phyloP scores from a whole-genome alignment of 257 asterid genomes.

The Rhazya stricta region DNA sequence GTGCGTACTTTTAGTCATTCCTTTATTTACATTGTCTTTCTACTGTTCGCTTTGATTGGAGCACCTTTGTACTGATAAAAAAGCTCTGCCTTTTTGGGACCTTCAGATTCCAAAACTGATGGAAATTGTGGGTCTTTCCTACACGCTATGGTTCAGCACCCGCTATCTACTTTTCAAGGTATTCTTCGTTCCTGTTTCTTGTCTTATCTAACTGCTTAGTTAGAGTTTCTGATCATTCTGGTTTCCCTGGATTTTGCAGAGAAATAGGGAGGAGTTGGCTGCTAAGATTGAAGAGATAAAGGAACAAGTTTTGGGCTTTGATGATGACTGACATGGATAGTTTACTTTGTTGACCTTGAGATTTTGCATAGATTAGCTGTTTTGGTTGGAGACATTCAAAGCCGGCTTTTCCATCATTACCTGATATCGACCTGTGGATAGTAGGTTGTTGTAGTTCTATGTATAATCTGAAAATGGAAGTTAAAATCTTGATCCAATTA shows the following conservation, averaged over 20 bases:
- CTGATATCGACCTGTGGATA: conserved; percentile 9
- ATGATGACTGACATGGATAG: conserved; percentile 23
- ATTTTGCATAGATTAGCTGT: background rate
- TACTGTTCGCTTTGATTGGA: background rate
- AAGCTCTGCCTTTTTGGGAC: background rate
- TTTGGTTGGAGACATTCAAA: background rate
- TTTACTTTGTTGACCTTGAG: background rate
- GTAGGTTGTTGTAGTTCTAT: conserved; percentile 2
- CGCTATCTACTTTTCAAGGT: conserved; percentile 83
- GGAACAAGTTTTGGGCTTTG: conserved; percentile 54
- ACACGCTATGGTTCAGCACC: conserved; percentile 66
- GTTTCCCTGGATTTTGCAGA: conserved; percentile 42
- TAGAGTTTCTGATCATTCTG: background rate
- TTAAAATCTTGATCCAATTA: background rate
- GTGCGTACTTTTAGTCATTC: conserved; percentile 27
- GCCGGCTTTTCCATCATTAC: background rate
- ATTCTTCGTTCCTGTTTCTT: background rate
- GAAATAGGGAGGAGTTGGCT: conserved; percentile 56
- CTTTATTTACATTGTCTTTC: background rate
- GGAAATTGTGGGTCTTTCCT: conserved; percentile 77
- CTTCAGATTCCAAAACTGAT: conserved; percentile 63
- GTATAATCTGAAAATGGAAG: background rate
- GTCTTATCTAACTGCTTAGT: background rate
- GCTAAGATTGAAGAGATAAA: conserved; percentile 57
- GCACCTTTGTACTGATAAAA: conserved; percentile 8